Percentiles rank a stretch among this genome's conserved stretches.
These are phyloP conservation scores for Cladosporium sp. DNA, from an alignment of 2,329 filamentous ascomycete genomes.

Conservation along the genomic window DNA sequence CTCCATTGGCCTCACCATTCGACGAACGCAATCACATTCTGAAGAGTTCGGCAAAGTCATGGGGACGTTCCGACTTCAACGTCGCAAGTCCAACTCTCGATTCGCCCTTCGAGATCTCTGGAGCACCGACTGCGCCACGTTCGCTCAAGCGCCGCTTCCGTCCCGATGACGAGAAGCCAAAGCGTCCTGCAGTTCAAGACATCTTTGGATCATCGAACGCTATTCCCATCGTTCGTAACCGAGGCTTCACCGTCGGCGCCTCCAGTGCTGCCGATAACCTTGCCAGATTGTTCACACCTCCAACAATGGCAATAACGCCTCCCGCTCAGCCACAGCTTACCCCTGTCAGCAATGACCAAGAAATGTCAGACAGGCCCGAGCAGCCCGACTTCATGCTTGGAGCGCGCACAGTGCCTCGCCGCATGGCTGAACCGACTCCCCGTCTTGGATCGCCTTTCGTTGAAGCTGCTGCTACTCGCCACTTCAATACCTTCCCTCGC, in stretches of 20 bases:
- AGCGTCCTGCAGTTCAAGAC: slow-evolving; percentile 41
- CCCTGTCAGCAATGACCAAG: slow-evolving; percentile 21
- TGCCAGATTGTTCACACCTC: slow-evolving; percentile 52
- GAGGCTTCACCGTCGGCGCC: slow-evolving; percentile 59
- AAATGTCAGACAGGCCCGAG: slow-evolving; percentile 25
- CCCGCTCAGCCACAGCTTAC: slow-evolving; percentile 4
- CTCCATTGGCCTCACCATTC: slow-evolving; percentile 43
- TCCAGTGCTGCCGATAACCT: slow-evolving; percentile 50
- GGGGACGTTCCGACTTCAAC: slow-evolving; percentile 29
- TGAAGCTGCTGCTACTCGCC: slow-evolving; percentile 33
- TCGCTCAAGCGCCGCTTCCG: slow-evolving; percentile 57
- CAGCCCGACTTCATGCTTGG: slow-evolving; percentile 18
- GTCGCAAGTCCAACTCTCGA: slow-evolving; percentile 33
- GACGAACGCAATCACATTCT: slow-evolving; percentile 30
- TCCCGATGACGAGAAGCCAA: slow-evolving; percentile 47
- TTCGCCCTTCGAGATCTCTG: slow-evolving; percentile 54
- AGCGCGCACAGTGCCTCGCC: slow-evolving; percentile 30
- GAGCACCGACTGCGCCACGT: slow-evolving; percentile 47
- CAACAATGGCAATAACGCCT: slow-evolving; percentile 25
- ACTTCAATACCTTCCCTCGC: slow-evolving; percentile 46
- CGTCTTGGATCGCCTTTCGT: slow-evolving; percentile 47
- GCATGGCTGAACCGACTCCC: slow-evolving; percentile 37
- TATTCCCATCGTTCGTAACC: slow-evolving; percentile 55
- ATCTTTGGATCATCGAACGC: slow-evolving; percentile 46
- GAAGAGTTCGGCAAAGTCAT: slow-evolving; percentile 31